Evolutionary conservation across 148 eudicot genomes (phyloP), one percentile per base, ranked within the genome.

Genomic region (Mesembryanthemum crystallinum): DNA sequence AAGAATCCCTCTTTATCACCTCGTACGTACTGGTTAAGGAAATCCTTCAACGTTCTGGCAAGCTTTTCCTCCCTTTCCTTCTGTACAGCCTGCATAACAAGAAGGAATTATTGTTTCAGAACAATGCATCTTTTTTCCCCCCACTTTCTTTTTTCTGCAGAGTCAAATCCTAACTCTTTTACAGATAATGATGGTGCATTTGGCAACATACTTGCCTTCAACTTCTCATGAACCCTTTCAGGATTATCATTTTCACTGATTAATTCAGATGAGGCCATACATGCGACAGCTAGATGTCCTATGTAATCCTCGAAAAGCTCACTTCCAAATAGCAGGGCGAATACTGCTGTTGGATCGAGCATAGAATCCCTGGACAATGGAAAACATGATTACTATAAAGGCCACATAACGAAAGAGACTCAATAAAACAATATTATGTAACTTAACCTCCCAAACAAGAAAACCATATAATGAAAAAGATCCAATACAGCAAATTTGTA

Each of bases 311-410:
- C 98, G 72, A 95, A 95, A 47, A 92, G 89, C 79, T 95, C 98
- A 71, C 98, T 95, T 72, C 98, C 97, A 73, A 95, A 95, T 32
- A 95, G 87, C 79, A 92, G 81, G 57, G 96, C 89, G 77, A 95
- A 95, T 57, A 92, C 97, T n/a, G 97, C 94, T 23, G 92, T 92
- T 21, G 98, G 91, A 83, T 95, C 98, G 66, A 95, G 94, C 92
- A 95, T 95, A 7, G 91, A 82, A 21, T 92, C 98, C 87, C 98
- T 95, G 76, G 21, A 76, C 76, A 20, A 32, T 17, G 25, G 23
- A 11, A 64, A 62, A 5, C 60, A 29, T 14, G 14, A 9, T 45
- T 8, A 45, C 49, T 45, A 45, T 45, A 11, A 45, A 45, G 49
- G 9, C 14, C 49, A 8, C 3, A 43, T 43, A 5, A 43, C 1